Conservation (phyloP, 2,329 filamentous ascomycete genomes). For the Pseudogymnoascus sp. region DNA sequence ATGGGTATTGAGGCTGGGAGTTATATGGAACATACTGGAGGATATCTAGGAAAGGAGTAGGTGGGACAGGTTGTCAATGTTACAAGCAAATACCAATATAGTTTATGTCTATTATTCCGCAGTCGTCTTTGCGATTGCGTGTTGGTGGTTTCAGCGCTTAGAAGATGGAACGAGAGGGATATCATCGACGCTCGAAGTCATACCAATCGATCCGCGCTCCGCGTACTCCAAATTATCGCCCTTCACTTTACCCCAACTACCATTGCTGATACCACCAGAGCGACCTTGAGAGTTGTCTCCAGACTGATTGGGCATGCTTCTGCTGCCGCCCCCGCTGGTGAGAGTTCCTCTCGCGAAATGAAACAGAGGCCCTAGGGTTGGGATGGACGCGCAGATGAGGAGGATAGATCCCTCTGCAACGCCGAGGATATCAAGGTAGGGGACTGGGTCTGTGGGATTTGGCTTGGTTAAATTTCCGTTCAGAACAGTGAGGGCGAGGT, state of each 20-base stretch:
- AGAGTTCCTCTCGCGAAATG: conserved; percentile 9
- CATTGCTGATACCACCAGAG: not conserved
- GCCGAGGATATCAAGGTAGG: conserved; percentile 25
- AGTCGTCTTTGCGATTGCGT: not conserved
- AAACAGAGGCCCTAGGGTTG: conserved; percentile 12
- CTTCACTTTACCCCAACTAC: conserved; percentile 11
- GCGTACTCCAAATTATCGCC: conserved; percentile 9
- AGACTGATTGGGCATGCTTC: not conserved
- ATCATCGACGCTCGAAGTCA: conserved; percentile 13
- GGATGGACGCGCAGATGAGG: conserved; percentile 9
- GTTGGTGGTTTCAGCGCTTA: conserved; percentile 1
- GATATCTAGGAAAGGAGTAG: not conserved
- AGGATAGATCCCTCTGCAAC: conserved; percentile 18
- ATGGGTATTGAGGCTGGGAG: not conserved
- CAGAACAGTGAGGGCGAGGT: not conserved
- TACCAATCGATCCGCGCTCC: conserved; percentile 8
- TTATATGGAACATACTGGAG: not conserved
- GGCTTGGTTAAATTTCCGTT: conserved; percentile 4
- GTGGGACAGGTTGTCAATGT: not conserved
- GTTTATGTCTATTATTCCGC: not conserved
- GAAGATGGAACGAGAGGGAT: conserved; percentile 12
- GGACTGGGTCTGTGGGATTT: conserved; percentile 19
- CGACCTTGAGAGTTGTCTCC: not conserved
- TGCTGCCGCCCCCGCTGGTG: not conserved
- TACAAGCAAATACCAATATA: not conserved